Evolutionary conservation across 108 stramenopile species (phyloP), one percentile per base, ranked within the genome.

Genomic region (Mediolabrus comicus): DNA sequence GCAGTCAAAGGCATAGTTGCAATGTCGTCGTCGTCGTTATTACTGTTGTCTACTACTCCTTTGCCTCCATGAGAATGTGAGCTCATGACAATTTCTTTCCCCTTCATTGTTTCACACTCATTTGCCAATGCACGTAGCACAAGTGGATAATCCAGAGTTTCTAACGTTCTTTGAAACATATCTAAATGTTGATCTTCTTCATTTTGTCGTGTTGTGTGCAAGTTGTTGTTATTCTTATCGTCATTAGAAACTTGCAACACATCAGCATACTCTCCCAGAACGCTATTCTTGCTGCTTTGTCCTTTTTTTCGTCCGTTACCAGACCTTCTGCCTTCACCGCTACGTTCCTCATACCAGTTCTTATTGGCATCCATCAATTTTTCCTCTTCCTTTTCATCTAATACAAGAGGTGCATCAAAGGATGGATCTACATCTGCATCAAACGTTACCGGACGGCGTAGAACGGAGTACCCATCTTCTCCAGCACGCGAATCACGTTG

Each of bases 401-500:
- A 64, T 2, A 72, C 49, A 41, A 38, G 66, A 9, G 89, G 89
- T 4, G 74, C 84, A 12, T 68, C 75, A 66, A 88, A 88, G n/a
- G 61, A 74, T 1, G 89, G 89, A 69, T 85, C 87, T 8, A 14
- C 17, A 16, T 87, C 77, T 14, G 83, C 69, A 76, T 89, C 87
- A 75, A 87, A 89, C n/a, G 65, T 59, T 7, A 88, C 57, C 0
- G 92, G 92, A 62, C 84, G 89, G 33, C 92, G 83, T 27, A 90
- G 34, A 0, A 93, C 7, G 9, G 86, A 87, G 71, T 84, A 90
- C 25, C 92, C 92, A 30, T 85, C 84, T 58, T 74, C 66, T 34
- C 92, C 92, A 14, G 92, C 92, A 14, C 84, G 83, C 13, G 22
- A 24, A 49, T 49, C 46, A 8, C 46, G 22, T 22, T 49, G 4